These are phyloP conservation scores for Geosmithia morbida DNA, from an alignment of 2,329 filamentous ascomycete genomes.

Conservation along the genomic window DNA sequence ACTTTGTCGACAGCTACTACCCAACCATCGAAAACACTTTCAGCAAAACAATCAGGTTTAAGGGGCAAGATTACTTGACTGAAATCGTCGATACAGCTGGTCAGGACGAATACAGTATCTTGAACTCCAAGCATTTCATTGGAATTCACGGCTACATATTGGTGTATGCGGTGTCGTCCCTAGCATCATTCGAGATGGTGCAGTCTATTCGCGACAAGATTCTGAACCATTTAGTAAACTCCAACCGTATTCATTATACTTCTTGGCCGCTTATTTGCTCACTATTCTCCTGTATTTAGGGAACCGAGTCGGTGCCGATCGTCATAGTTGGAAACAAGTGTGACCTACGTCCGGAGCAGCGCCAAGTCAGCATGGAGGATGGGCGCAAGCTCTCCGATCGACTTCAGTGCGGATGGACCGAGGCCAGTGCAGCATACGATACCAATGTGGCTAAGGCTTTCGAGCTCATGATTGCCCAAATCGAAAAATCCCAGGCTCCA, in stretches of 20 bases:
- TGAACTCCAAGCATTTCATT: constrained; percentile 98
- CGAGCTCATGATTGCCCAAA: constrained; percentile 84
- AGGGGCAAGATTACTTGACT: constrained; percentile 83
- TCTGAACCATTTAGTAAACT: constrained; percentile 73
- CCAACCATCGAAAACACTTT: constrained; percentile 99
- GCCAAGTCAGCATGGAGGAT: constrained; percentile 76
- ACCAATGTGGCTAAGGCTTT: constrained; percentile 89
- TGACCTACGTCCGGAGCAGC: constrained; percentile 82
- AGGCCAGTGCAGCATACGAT: constrained; percentile 87
- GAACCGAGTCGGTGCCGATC: constrained; percentile 82
- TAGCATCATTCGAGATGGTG: constrained; percentile 95
- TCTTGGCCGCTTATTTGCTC: not conserved
- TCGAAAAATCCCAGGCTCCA: constrained; percentile 88
- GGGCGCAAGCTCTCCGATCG: constrained; percentile 75
- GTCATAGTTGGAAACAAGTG: constrained; percentile 96
- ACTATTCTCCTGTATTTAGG: constrained; percentile 31
- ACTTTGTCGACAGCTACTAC: constrained; percentile 98
- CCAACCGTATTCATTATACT: not conserved
- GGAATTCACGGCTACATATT: constrained; percentile 98
- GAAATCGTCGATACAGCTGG: constrained; percentile 98
- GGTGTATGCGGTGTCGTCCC: constrained; percentile 91
- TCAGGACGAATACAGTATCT: constrained; percentile 96
- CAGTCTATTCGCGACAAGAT: constrained; percentile 95
- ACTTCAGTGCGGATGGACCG: constrained; percentile 85
- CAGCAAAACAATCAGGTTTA: constrained; percentile 85